phyloP scores from a whole-genome alignment of 164 flowering plant genomes.

The Echeveria elegans region DNA sequence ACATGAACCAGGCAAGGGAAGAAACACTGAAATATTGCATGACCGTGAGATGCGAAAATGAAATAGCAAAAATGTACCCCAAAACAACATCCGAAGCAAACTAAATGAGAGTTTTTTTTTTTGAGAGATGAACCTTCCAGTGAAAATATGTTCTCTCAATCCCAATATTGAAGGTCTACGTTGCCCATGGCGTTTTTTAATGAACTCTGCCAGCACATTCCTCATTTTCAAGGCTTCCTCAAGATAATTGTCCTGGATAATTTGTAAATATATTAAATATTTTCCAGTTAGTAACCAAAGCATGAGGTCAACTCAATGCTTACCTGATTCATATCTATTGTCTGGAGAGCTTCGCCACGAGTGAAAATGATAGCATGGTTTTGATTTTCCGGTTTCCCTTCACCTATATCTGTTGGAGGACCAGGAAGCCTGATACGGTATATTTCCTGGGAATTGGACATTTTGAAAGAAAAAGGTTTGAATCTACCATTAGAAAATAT shows the following conservation, averaged over 20 bases:
- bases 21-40: constrained; percentile 63
- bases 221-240: constrained; percentile 79
- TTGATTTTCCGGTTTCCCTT: constrained; percentile 98
- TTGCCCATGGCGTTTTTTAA: constrained; percentile 19
- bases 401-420: constrained; percentile 78
- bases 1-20: constrained; percentile 99
- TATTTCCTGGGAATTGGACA: constrained; percentile 90
- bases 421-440: constrained; percentile 97
- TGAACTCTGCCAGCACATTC: constrained; percentile 52
- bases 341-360: constrained; percentile 96
- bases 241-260: constrained; percentile 54
- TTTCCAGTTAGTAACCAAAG: neutral
- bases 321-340: constrained; percentile 97
- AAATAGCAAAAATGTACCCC: neutral
- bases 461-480: neutral
- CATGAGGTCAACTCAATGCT: neutral
- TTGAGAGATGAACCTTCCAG: constrained; percentile 64
- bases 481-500: neutral
- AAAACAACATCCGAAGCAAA: neutral
- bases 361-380: constrained; percentile 97
- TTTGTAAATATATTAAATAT: constrained; percentile 1
- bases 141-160: constrained; percentile 62
- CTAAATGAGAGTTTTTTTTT: neutral
- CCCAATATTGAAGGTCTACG: constrained; percentile 61
- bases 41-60: neutral